Conservation (phyloP, 139 green algal genomes). For the Nannochloris sp. region DNA sequence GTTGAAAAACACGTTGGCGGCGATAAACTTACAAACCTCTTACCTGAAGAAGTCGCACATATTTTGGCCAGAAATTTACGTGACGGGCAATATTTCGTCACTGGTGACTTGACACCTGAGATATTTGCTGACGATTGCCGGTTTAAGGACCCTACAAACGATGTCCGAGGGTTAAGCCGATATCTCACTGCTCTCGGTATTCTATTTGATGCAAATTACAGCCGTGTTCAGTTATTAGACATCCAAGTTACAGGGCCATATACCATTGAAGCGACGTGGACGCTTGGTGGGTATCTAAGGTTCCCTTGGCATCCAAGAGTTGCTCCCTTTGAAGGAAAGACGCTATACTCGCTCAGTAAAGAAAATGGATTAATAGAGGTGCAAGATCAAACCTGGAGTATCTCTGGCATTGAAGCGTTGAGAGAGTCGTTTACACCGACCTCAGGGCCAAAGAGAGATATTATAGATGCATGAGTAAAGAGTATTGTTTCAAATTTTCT, state of each 20-base stretch:
- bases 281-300: constrained; percentile 51
- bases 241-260: constrained; percentile 46
- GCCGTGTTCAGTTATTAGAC: constrained; percentile 44
- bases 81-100: constrained; percentile 74
- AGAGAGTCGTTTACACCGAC: constrained; percentile 56
- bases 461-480: constrained; percentile 11
- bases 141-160: constrained; percentile 81
- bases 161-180: constrained; percentile 46
- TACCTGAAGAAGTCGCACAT: constrained; percentile 41
- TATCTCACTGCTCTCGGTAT: constrained; percentile 63
- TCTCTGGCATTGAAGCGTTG: constrained; percentile 38
- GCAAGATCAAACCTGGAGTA: constrained; percentile 61
- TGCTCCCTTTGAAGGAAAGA: constrained; percentile 46
- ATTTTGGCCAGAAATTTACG: constrained; percentile 55
- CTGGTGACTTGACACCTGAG: constrained; percentile 34
- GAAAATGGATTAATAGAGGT: constrained; percentile 43
- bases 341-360: constrained; percentile 41
- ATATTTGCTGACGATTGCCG: constrained; percentile 68
- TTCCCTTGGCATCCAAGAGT: constrained; percentile 65
- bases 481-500: no score
- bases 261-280: constrained; percentile 56
- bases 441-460: background rate
- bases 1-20: constrained; percentile 24
- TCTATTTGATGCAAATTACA: constrained; percentile 67
- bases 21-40: constrained; percentile 32